Evolutionary conservation across 202 grass and related monocot genomes (phyloP).

Genomic region (Dendrocalamus latiflorus): DNA sequence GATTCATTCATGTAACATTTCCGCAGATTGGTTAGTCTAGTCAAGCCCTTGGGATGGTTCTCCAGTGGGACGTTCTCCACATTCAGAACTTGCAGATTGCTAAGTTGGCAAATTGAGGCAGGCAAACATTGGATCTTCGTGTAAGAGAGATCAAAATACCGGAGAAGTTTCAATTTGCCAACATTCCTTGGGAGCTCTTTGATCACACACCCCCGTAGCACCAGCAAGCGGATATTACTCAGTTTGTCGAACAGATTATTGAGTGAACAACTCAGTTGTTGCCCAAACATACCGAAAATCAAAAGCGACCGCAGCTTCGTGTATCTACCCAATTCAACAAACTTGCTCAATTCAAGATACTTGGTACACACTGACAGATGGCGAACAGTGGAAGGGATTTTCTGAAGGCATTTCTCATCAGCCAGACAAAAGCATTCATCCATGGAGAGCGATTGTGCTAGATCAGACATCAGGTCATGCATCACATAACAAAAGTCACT

Average conservation of each 20-base stretch:
- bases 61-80: neutral
- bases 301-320: slow-evolving; percentile 34
- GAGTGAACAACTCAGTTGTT: slow-evolving; percentile 26
- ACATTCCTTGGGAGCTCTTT: slow-evolving; percentile 34
- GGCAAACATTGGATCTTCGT: slow-evolving; percentile 34
- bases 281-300: slow-evolving; percentile 17
- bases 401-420: neutral
- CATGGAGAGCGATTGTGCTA: slow-evolving; percentile 22
- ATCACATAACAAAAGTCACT: slow-evolving; percentile 8
- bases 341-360: neutral
- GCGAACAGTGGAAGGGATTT: slow-evolving; percentile 1
- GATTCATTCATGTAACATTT: neutral
- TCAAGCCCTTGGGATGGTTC: neutral
- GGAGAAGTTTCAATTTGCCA: slow-evolving; percentile 37
- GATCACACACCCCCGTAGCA: neutral
- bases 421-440: slow-evolving; percentile 13
- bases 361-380: slow-evolving; percentile 26
- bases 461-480: slow-evolving; percentile 41
- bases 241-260: slow-evolving; percentile 18
- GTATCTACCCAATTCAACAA: slow-evolving; percentile 6
- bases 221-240: slow-evolving; percentile 28
- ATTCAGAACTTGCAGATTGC: slow-evolving; percentile 36
- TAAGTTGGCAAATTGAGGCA: slow-evolving; percentile 21
- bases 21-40: slow-evolving; percentile 30
- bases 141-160: slow-evolving; percentile 40